Conservation (phyloP, 2,329 filamentous ascomycete genomes). For the Sarocladium oryzae region DNA sequence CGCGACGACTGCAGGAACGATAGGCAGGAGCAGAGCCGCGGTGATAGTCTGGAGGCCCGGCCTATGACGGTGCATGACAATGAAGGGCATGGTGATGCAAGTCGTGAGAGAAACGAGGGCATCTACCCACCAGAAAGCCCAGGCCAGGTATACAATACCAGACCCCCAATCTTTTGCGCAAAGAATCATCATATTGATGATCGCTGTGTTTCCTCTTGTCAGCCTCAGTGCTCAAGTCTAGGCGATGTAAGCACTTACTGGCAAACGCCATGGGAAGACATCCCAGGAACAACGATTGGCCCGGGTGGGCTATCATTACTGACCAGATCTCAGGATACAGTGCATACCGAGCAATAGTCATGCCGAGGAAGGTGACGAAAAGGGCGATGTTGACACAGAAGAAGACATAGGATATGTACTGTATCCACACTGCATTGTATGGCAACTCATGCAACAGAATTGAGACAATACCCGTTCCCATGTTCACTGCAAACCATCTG, state of each 20-base stretch:
- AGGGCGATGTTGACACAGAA: slow-evolving; percentile 54
- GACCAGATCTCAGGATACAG: slow-evolving; percentile 60
- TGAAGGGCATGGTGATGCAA: slow-evolving; percentile 50
- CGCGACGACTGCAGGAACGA: slow-evolving; percentile 60
- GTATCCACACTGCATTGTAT: slow-evolving; percentile 51
- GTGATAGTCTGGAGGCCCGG: slow-evolving; percentile 52
- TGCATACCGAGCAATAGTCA: slow-evolving; percentile 54
- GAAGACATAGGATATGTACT: slow-evolving; percentile 52
- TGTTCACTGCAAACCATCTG: slow-evolving; percentile 53
- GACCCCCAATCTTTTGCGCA: slow-evolving; percentile 54
- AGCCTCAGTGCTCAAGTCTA: not conserved
- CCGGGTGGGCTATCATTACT: slow-evolving; percentile 60
- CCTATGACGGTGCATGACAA: slow-evolving; percentile 42
- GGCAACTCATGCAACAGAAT: slow-evolving; percentile 57
- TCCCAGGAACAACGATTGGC: slow-evolving; percentile 62
- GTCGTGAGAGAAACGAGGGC: slow-evolving; percentile 43
- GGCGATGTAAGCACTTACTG: slow-evolving; percentile 28
- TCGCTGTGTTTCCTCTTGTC: slow-evolving; percentile 26
- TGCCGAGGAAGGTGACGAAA: slow-evolving; percentile 46
- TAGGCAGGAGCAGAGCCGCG: slow-evolving; percentile 58
- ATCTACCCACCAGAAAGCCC: slow-evolving; percentile 54
- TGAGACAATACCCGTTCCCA: slow-evolving; percentile 64
- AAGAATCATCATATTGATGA: slow-evolving; percentile 58
- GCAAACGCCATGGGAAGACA: slow-evolving; percentile 64
- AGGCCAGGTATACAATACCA: slow-evolving; percentile 48